phyloP scores from a whole-genome alignment of 169 alveolate species.

The Babesia gibsoni region DNA sequence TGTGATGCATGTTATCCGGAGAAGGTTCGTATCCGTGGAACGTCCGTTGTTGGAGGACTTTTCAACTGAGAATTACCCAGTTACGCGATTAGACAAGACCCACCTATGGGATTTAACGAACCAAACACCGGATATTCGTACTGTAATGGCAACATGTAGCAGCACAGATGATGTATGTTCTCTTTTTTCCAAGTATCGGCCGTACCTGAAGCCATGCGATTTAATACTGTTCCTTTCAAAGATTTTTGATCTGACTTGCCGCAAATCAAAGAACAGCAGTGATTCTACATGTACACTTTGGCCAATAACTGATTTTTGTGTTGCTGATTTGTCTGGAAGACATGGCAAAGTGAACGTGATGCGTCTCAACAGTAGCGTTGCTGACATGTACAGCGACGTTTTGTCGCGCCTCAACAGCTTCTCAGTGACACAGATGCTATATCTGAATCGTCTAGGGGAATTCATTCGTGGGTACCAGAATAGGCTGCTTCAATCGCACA shows the following conservation, averaged over 20 bases:
- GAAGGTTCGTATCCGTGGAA: not conserved
- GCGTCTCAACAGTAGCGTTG: slow-evolving; percentile 14
- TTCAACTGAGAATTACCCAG: not conserved
- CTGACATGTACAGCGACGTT: slow-evolving; percentile 39
- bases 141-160: slow-evolving; percentile 1
- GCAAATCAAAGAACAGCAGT: not conserved
- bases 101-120: not conserved
- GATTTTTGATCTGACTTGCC: slow-evolving; percentile 23
- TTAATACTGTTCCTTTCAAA: slow-evolving; percentile 37
- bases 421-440: slow-evolving; percentile 25
- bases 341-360: slow-evolving; percentile 11
- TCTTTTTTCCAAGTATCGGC: slow-evolving; percentile 6
- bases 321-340: not conserved
- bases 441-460: slow-evolving; percentile 31
- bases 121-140: not conserved
- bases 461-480: slow-evolving; percentile 54
- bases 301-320: slow-evolving; percentile 20
- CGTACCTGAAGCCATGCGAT: slow-evolving; percentile 13
- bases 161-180: slow-evolving; percentile 36
- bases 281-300: not conserved
- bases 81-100: not conserved
- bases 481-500: slow-evolving; percentile 6
- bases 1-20: not conserved
- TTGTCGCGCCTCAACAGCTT: slow-evolving; percentile 6
- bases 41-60: slow-evolving; percentile 27